Evolutionary conservation across 2,329 filamentous ascomycete species (phyloP).

Genomic region (Trichoderma sp.): DNA sequence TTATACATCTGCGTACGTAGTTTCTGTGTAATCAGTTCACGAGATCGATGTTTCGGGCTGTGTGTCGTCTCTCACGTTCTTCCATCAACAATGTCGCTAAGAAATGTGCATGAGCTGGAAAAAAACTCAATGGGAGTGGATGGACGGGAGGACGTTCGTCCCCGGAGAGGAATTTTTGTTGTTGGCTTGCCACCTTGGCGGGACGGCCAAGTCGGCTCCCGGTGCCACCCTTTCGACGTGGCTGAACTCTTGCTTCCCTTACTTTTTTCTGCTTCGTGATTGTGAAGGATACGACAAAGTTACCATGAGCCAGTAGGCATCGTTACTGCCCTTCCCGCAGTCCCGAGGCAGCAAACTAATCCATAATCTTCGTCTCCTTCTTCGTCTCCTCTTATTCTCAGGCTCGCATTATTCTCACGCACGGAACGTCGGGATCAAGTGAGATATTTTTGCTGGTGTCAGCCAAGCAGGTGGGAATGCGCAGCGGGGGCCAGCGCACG

Average conservation of each 20-base stretch:
- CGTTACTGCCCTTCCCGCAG: background rate
- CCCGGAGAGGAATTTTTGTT: slow-evolving; percentile 18
- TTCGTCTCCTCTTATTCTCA: slow-evolving; percentile 12
- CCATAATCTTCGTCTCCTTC: background rate
- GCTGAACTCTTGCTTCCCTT: slow-evolving; percentile 24
- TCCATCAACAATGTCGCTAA: background rate
- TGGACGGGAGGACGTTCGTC: background rate
- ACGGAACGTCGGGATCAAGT: slow-evolving; percentile 17
- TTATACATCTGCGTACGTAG: background rate
- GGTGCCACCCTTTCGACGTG: slow-evolving; percentile 8
- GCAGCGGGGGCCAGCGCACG: background rate
- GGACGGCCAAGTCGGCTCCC: slow-evolving; percentile 7
- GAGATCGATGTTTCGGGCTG: background rate
- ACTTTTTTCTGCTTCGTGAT: slow-evolving; percentile 16
- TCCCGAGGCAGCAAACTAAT: background rate
- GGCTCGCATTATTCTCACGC: background rate
- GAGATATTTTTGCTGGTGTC: background rate
- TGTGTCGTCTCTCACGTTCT: background rate
- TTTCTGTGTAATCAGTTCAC: background rate
- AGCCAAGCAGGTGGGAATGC: slow-evolving; percentile 13
- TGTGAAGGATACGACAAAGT: slow-evolving; percentile 12
- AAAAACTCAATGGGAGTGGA: background rate
- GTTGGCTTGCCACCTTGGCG: slow-evolving; percentile 2
- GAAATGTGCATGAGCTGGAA: no score
- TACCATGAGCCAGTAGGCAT: background rate